Base-by-base conservation (phyloP, 1,284 basidiomycete genomes). In the Papiliotrema fonsecae region DNA sequence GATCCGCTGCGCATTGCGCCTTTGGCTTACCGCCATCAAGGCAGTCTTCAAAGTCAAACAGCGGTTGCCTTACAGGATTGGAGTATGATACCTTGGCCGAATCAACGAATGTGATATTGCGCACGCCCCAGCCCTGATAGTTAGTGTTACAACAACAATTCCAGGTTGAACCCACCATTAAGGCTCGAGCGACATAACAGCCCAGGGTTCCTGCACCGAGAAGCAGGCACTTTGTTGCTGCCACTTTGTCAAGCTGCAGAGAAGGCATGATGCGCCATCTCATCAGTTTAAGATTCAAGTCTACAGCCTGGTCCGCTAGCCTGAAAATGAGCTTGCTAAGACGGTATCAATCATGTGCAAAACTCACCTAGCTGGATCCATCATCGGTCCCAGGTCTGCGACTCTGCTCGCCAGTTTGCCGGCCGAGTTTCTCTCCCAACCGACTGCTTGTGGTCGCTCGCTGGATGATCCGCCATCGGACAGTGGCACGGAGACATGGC, bases 211-310 rank as follows among this genome's bases (percentile, higher is more conserved):
- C 94, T 0, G 94, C 92, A 4, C 94, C 96, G 0, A 98, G 82
- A 1, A 97, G 76, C 1, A 98, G 76, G 68, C 89, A 96, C 43
- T 77, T 81, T 0, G 90, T 91, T 0, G 70, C 68, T 2, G 88
- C 82, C 24, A 99, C 81, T 70, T 84, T 88, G 45, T 96, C 92
- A 6, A 98, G 79, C 56, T 97, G 81, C 39, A 99, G 82, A 0
- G 82, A 77, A 2, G 96, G 94, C 39, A 98, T 77, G 56, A 98
- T 92, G 9, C 94, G 81, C 94, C 94, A 98, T 26, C 91, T 81
- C 94, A 99, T 97, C 22, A 99, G 80, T 71, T 97, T 97, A 45
- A 98, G 77, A 67, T 98, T 98, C 28, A 99, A 78, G 71, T 97
- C 92, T 10, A 97, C 90, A 0, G 96, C 96, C 72, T 97, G 94